Evolutionary conservation across 257 asterid genomes (phyloP), one percentile per base, ranked within the genome.

Genomic region (Penstemon davidsonii): DNA sequence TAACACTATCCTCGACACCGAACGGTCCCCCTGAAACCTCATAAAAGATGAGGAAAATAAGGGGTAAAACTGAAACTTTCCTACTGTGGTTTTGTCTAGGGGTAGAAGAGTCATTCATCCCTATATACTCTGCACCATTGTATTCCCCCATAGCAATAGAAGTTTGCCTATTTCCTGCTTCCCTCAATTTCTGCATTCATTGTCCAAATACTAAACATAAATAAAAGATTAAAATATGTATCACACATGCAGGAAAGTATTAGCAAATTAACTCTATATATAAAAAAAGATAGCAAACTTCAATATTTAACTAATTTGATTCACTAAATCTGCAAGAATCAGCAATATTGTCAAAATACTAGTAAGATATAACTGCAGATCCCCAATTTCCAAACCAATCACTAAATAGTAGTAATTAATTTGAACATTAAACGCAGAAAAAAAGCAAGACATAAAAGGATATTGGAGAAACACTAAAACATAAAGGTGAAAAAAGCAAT

Each of bases 11-110:
- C 73, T 87, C 95, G 10, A 87, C 75, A 7, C 95, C 95, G 11
- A 87, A 87, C 0, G 95, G 91, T 3, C 95, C 95, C 7, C 95
- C 95, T 0, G 95, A 83, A 3, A 85, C 91, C 73, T 83, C 95
- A 55, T 87, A 87, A 47, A 85, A 85, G 19, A 85, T 85, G 73
- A 87, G 79, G 76, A 87, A 87, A 54, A 85, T 74, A 36, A 87
- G 81, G 55, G 95, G 95, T 19, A 87, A 36, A 4, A 85, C 33
- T 0, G 87, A 62, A 38, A 87, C 58, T 69, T 87, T 87, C 70
- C 41, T 70, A 6, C 56, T 76, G 40, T 70, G 86, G 12, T 62
- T 74, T 55, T 33, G 44, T 60, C 75, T 55, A 47, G 87, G 75
- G 51, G 86, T 72, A 66, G 73, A 64, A 4, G 49, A 39, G 52